A percentile compares a stretch with the other conserved stretches of the same genome.
phyloP scores from a whole-genome alignment of 2,329 filamentous ascomycete species.

The Pseudocercospora vitis region DNA sequence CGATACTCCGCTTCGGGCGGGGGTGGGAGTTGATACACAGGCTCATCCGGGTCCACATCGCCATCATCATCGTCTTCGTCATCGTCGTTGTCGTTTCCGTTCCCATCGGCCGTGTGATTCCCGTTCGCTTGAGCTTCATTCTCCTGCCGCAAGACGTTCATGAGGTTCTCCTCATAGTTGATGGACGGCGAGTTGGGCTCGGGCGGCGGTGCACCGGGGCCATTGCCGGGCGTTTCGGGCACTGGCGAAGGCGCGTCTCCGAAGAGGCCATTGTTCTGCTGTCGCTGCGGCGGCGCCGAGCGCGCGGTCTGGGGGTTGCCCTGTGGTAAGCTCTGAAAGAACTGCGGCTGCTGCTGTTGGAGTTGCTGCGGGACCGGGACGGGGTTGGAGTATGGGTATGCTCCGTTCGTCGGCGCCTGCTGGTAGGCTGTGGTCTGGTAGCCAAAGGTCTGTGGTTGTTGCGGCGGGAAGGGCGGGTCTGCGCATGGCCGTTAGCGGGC shows the following conservation, averaged over 20 bases:
- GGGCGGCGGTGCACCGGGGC: slow-evolving; percentile 32
- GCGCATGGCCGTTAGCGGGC: background rate
- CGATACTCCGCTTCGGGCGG: slow-evolving; percentile 35
- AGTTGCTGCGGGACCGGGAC: slow-evolving; percentile 10
- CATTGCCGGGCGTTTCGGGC: slow-evolving; percentile 25
- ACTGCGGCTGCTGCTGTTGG: slow-evolving; percentile 18
- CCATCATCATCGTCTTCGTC: slow-evolving; percentile 31
- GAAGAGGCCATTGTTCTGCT: slow-evolving; percentile 17
- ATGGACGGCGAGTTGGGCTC: slow-evolving; percentile 24
- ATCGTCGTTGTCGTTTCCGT: slow-evolving; percentile 23
- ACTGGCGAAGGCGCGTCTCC: slow-evolving; percentile 14
- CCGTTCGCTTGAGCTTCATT: slow-evolving; percentile 7
- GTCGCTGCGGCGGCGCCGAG: slow-evolving; percentile 12
- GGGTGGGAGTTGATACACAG: slow-evolving; percentile 36
- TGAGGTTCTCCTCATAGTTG: slow-evolving; percentile 30
- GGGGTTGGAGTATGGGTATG: slow-evolving; percentile 7
- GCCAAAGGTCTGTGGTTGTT: slow-evolving; percentile 6
- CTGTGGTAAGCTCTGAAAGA: slow-evolving; percentile 21
- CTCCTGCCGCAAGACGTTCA: slow-evolving; percentile 28
- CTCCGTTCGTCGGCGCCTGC: background rate
- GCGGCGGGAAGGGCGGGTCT: slow-evolving; percentile 8
- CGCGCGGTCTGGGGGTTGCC: slow-evolving; percentile 2
- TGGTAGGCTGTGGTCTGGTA: slow-evolving; percentile 12
- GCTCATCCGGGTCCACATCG: slow-evolving; percentile 27
- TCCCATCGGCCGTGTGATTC: background rate